Conservation (phyloP, 2,329 filamentous ascomycete genomes). For the Claviceps cyperi region DNA sequence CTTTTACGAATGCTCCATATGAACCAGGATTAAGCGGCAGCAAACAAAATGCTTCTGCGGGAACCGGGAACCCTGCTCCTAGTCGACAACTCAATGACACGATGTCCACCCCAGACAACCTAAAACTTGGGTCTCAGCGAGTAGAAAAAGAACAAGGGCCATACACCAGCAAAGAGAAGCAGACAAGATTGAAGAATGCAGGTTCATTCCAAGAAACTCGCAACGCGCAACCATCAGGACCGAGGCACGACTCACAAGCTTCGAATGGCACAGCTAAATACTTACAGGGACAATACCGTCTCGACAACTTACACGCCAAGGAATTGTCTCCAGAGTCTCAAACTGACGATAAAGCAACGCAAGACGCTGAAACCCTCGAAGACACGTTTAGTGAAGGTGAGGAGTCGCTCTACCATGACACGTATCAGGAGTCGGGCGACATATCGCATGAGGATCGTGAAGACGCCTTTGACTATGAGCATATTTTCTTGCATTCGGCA, state of each 20-base stretch:
- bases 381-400: constrained; percentile 44
- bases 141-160: constrained; percentile 1
- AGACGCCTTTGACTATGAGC: constrained; percentile 92
- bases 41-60: constrained; percentile 8
- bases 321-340: constrained; percentile 1
- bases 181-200: neutral
- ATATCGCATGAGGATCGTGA: constrained; percentile 82
- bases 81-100: neutral
- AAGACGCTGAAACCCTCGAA: neutral
- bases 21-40: constrained; percentile 12
- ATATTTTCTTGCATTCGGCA: constrained; percentile 88
- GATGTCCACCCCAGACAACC: neutral
- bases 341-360: constrained; percentile 12
- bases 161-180: constrained; percentile 4
- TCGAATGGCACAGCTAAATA: neutral
- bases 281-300: neutral
- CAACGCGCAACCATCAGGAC: neutral
- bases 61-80: constrained; percentile 4
- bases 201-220: constrained; percentile 1
- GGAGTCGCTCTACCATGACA: constrained; percentile 49
- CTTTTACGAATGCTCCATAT: constrained; percentile 54
- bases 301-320: neutral
- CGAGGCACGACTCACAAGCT: neutral
- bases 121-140: neutral
- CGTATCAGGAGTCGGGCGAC: constrained; percentile 33